A percentile compares a stretch with the other conserved stretches of the same genome.
These are phyloP conservation scores for Suillus bovinus DNA, from an alignment of 768 basidiomycete species.

Conservation along the genomic window DNA sequence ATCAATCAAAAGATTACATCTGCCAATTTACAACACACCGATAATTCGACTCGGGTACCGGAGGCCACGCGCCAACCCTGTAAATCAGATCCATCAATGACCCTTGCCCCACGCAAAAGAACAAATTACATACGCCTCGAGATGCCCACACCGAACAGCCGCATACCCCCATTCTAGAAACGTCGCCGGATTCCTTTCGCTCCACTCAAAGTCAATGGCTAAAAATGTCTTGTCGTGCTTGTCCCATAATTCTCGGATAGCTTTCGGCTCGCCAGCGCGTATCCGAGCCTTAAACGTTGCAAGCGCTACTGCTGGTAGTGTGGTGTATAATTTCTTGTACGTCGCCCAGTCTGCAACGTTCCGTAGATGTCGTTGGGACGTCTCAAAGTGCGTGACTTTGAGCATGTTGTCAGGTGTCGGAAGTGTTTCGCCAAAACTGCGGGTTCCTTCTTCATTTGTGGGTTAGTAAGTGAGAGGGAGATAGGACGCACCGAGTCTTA, in stretches of 20 bases:
- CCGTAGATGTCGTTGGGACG: constrained; percentile 63
- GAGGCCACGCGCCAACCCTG: constrained; percentile 76
- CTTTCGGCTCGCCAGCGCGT: constrained; percentile 62
- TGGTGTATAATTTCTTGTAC: constrained; percentile 70
- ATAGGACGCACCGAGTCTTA: constrained; percentile 58
- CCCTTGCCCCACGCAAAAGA: background rate
- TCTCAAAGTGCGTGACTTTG: constrained; percentile 68
- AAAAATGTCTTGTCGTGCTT: constrained; percentile 72
- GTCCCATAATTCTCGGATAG: constrained; percentile 69
- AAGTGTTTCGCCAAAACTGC: constrained; percentile 74
- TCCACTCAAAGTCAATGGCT: constrained; percentile 74
- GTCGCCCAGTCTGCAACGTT: constrained; percentile 64
- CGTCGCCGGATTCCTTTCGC: constrained; percentile 67
- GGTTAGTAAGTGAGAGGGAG: background rate
- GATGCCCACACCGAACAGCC: constrained; percentile 69
- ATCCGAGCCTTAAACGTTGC: constrained; percentile 67
- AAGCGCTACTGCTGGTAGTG: constrained; percentile 68
- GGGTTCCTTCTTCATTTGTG: background rate
- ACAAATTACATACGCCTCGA: constrained; percentile 57
- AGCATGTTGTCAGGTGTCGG: constrained; percentile 74
- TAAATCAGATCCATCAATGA: constrained; percentile 5
- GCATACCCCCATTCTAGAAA: constrained; percentile 85
- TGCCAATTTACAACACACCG: constrained; percentile 44
- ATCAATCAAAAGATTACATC: constrained; percentile 11
- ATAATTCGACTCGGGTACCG: constrained; percentile 73